Evolutionary conservation across 192 early-diverging fungal species (phyloP), one percentile per base, ranked within the genome.

Genomic region (Jimgerdemannia flammicorona): DNA sequence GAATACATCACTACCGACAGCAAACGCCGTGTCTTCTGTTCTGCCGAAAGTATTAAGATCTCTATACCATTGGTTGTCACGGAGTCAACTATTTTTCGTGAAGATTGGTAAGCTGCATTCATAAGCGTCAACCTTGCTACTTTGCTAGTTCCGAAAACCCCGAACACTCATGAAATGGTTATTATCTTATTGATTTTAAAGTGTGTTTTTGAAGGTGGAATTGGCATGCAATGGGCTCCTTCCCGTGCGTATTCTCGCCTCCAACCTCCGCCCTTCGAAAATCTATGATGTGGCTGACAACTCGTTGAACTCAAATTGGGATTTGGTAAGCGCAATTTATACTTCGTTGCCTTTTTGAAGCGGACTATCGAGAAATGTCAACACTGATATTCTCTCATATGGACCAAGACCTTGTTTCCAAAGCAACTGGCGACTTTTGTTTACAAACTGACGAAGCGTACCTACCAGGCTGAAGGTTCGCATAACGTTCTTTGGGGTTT

Each of bases 391-490:
- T 29, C 29, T 1, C 29, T 0, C 49, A 59, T 59, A 59, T 59
- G 49, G 49, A 59, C 14, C 14, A 65, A 89, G 87, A 89, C 79
- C 7, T 42, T 89, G 7, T 89, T 89, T 66, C 86, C 85, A 39
- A 82, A 80, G 41, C 88, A 89, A 66, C 73, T 82, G 8, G 85
- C 86, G 6, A 84, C 82, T 4, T 89, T 87, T 78, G 81, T 89
- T 8, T 89, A 87, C 67, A 89, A 85, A 72, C 75, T 89, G 43
- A 77, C 84, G 3, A 82, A 82, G 41, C 78, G 81, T 43, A 71
- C 77, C 49, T 54, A 64, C 11, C 71, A 73, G 63, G 68, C n/a
- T 4, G 68, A 84, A 72, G 84, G 87, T 85, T 80, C 29, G 29
- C 29, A 29, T 29, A 29, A 29, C 29, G 1, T 29, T 29, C 29